These are phyloP conservation scores for Xylaria sp. DNA, from an alignment of 2,329 filamentous ascomycete genomes.

Conservation along the genomic window DNA sequence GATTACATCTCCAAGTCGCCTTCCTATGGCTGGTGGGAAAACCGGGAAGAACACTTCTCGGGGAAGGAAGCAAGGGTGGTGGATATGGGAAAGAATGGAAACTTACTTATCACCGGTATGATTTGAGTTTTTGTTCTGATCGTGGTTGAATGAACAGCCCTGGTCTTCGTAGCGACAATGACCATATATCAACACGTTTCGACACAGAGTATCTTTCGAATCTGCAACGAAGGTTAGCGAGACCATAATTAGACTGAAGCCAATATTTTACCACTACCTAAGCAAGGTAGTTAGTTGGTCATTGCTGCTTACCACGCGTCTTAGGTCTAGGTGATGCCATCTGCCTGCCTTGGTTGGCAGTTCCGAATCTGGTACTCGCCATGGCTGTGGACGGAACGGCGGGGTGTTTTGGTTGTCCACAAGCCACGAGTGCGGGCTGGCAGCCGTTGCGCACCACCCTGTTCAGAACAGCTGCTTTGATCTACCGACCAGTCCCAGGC, in stretches of 20 bases:
- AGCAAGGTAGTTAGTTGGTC: background rate
- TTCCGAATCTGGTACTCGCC: slow-evolving; percentile 49
- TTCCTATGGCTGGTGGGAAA: background rate
- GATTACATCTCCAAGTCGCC: background rate
- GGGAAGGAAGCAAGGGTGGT: background rate
- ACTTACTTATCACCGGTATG: slow-evolving; percentile 49
- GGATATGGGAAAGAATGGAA: slow-evolving; percentile 14
- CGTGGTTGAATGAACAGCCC: slow-evolving; percentile 91
- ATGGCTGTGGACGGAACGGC: slow-evolving; percentile 38
- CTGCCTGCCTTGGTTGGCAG: slow-evolving; percentile 48
- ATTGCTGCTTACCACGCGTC: slow-evolving; percentile 48
- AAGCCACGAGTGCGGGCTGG: slow-evolving; percentile 35
- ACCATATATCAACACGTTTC: slow-evolving; percentile 92
- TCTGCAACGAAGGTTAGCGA: slow-evolving; percentile 56
- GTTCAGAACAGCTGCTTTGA: slow-evolving; percentile 39
- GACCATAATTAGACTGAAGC: slow-evolving; percentile 33
- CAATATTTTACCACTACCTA: background rate
- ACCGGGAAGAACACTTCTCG: background rate
- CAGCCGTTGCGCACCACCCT: slow-evolving; percentile 39
- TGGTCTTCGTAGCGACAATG: slow-evolving; percentile 92
- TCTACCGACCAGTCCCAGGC: slow-evolving; percentile 17
- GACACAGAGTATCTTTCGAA: slow-evolving; percentile 89
- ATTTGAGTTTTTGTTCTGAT: slow-evolving; percentile 69
- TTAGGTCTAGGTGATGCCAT: slow-evolving; percentile 52
- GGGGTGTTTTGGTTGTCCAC: slow-evolving; percentile 36